phyloP scores from a whole-genome alignment of 306 rosid species.

The Cicer judaicum region DNA sequence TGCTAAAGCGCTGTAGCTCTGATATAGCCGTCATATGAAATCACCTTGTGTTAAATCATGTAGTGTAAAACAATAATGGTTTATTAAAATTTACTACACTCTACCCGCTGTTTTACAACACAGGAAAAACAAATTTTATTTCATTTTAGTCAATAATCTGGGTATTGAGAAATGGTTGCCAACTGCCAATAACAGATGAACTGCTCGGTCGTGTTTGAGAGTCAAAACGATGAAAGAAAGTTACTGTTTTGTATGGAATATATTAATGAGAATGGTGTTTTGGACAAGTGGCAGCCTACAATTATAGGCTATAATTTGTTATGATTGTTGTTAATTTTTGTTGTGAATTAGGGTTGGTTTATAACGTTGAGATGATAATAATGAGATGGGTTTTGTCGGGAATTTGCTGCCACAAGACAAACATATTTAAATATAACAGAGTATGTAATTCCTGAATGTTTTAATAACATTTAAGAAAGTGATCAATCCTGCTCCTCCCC shows the following conservation, averaged over 20 bases:
- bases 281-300: conserved; percentile 8
- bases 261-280: conserved; percentile 14
- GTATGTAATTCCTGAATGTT: not conserved
- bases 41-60: not conserved
- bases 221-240: not conserved
- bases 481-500: not conserved
- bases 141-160: not conserved
- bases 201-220: not conserved
- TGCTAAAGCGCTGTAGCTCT: not conserved
- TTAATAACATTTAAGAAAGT: conserved; percentile 23
- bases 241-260: conserved; percentile 5
- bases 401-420: conserved; percentile 9
- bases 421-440: not conserved
- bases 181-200: not conserved
- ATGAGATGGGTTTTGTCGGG: conserved; percentile 2
- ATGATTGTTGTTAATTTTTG: not conserved
- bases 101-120: not conserved
- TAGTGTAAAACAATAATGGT: not conserved
- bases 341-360: conserved; percentile 30
- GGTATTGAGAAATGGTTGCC: not conserved
- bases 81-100: not conserved
- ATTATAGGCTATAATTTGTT: conserved; percentile 17
- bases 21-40: not conserved
- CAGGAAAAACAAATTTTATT: not conserved
- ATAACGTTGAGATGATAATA: not conserved